Conservation (phyloP, 495 filamentous ascomycete species). For the Aspergillus cavernicola region DNA sequence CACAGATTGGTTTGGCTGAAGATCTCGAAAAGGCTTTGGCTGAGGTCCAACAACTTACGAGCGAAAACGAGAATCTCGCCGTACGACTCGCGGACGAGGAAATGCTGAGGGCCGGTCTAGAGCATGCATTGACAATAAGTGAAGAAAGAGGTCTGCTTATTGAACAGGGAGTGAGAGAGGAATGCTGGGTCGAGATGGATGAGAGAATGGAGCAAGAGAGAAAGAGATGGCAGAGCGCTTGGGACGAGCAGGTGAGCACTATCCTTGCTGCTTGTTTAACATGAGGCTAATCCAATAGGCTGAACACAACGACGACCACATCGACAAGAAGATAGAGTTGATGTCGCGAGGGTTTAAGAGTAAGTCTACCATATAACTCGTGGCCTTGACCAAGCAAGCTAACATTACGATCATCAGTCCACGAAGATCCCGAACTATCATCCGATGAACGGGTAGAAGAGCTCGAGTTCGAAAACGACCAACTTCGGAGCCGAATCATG, state of each 20-base stretch:
- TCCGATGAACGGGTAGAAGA: slow-evolving; percentile 34
- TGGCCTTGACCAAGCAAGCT: slow-evolving; percentile 9
- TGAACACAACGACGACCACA: slow-evolving; percentile 69
- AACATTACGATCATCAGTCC: slow-evolving; percentile 27
- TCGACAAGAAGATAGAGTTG: slow-evolving; percentile 88
- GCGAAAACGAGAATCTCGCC: slow-evolving; percentile 65
- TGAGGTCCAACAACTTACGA: slow-evolving; percentile 69
- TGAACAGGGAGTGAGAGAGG: slow-evolving; percentile 86
- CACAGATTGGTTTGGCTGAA: slow-evolving; percentile 50
- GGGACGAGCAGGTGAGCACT: slow-evolving; percentile 64
- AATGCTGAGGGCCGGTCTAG: slow-evolving; percentile 49
- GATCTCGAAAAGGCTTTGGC: slow-evolving; percentile 73
- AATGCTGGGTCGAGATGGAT: slow-evolving; percentile 85
- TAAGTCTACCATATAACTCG: slow-evolving; percentile 19
- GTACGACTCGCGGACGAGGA: slow-evolving; percentile 60
- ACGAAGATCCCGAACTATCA: slow-evolving; percentile 44
- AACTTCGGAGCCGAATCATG: slow-evolving; percentile 41
- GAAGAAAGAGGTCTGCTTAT: slow-evolving; percentile 68
- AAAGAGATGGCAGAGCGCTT: slow-evolving; percentile 68
- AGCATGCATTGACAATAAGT: slow-evolving; percentile 51
- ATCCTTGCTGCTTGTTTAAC: too few relatives aligned
- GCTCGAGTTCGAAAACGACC: slow-evolving; percentile 47
- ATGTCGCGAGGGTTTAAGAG: slow-evolving; percentile 65
- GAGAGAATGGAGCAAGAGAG: slow-evolving; percentile 67
- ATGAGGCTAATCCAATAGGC: slow-evolving; percentile 31